phyloP scores from a whole-genome alignment of 352 stramenopile genomes.

The Pythium rhizo-oryzae region DNA sequence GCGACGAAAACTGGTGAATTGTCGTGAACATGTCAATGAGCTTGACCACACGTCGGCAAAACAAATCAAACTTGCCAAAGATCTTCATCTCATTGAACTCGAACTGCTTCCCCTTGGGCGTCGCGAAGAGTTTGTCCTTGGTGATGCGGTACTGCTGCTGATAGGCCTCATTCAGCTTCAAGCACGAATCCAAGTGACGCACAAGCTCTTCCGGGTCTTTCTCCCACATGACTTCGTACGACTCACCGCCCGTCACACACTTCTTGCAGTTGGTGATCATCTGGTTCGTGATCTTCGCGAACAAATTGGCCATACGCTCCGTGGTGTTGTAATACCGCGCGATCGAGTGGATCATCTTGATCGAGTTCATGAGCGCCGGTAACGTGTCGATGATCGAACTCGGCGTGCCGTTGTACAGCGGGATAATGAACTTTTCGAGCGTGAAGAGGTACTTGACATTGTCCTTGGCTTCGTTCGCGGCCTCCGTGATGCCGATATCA shows the following conservation, averaged over 20 bases:
- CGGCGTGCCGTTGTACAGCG: conserved; percentile 91
- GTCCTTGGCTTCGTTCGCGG: conserved; percentile 98
- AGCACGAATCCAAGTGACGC: conserved; percentile 93
- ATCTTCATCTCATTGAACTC: conserved; percentile 99
- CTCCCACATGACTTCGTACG: conserved; percentile 93
- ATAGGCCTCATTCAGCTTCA: conserved; percentile 98
- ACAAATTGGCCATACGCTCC: conserved; percentile 96
- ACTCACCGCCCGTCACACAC: conserved; percentile 89
- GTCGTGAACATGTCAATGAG: conserved; percentile 99
- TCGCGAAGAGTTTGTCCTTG: conserved; percentile 96
- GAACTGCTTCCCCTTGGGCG: conserved; percentile 97
- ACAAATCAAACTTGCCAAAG: conserved; percentile 99
- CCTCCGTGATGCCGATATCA: conserved; percentile 98
- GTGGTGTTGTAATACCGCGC: conserved; percentile 99
- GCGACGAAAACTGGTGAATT: conserved; percentile 95
- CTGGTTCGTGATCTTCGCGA: conserved; percentile 98
- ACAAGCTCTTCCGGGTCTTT: conserved; percentile 96
- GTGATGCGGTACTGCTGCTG: conserved; percentile 98
- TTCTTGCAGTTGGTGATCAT: conserved; percentile 99
- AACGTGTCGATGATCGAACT: conserved; percentile 98
- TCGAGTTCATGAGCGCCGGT: conserved; percentile 98
- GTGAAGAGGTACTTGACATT: conserved; percentile 99
- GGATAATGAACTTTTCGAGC: conserved; percentile 96
- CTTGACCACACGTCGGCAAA: conserved; percentile 97
- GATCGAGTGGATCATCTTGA: conserved; percentile 99